Percentiles rank a stretch among this genome's conserved stretches.
Evolutionary conservation across 83 land plant species (phyloP).

Genomic region (Picea mariana): DNA sequence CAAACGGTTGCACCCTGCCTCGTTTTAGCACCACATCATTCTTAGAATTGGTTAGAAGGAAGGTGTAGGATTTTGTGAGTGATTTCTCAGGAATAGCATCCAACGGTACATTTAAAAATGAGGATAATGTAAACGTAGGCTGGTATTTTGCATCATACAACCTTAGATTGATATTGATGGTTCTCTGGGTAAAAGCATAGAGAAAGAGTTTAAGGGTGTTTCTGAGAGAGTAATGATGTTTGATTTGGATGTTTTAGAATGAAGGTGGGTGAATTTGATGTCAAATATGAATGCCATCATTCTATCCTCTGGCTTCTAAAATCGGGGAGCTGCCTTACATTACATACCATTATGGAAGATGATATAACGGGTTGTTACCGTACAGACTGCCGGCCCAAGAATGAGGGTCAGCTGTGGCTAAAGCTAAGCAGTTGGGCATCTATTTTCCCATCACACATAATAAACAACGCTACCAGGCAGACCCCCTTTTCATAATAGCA

Average conservation of each 20-base stretch:
- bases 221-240: conserved; percentile 20
- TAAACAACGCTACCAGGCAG: neutral
- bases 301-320: conserved; percentile 30
- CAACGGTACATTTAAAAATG: conserved; percentile 3
- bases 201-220: conserved; percentile 18
- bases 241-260: conserved; percentile 27
- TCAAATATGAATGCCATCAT: conserved; percentile 17
- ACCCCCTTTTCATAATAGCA: too few species aligned
- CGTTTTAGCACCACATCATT: conserved; percentile 33
- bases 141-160: conserved; percentile 31
- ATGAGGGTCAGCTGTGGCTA: conserved; percentile 10
- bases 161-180: conserved; percentile 17
- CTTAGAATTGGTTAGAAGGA: conserved; percentile 40
- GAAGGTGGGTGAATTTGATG: conserved; percentile 23
- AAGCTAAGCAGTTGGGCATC: conserved; percentile 22
- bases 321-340: conserved; percentile 11
- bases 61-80: conserved; percentile 49
- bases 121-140: neutral
- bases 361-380: conserved; percentile 29
- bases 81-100: conserved; percentile 33
- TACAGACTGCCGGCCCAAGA: neutral
- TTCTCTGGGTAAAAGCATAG: conserved; percentile 26
- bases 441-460: conserved; percentile 30
- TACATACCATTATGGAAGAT: neutral
- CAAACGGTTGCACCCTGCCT: conserved; percentile 36